Base-by-base conservation (phyloP, 495 filamentous ascomycete genomes). In the Polyplosphaeria fusca region DNA sequence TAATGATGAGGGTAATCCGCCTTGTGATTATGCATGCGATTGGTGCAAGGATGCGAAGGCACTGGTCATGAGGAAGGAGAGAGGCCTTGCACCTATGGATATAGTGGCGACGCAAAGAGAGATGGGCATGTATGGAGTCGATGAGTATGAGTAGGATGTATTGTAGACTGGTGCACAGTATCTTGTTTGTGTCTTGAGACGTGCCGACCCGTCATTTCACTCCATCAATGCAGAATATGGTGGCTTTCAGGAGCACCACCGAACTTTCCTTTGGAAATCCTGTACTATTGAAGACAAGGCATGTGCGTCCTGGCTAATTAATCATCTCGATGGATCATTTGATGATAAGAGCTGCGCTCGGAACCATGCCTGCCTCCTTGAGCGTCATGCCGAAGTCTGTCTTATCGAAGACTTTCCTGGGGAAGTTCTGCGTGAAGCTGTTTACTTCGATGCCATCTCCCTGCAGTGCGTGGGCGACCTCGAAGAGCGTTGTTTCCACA, bases 331-430 rank as follows among this genome's bases (percentile, higher is more conserved):
- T n/a, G n/a, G n/a, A n/a, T n/a, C n/a, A 86, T 67, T 85, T 80
- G 35, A 93, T 81, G 58, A 96, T 82, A 52, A 99, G 75, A 51
- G 85, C 90, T 49, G 91, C 91, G 61, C 88, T 95, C 9, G 93
- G 93, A 12, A 89, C 84, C 55, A 96, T 73, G 12, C 89, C 90
- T 22, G 94, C 86, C 69, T 99, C 94, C 73, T 93, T 93, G 56
- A 99, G 70, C 14, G 91, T 90, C 76, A 89, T 84, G 7, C 88
- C 87, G 67, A 96, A 95, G 69, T 93, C 95, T 4, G 88, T 75
- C 22, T 76, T 71, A 35, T 87, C 80, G 58, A 85, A 99, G 0
- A 84, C 78, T 74, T 97, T 97, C 67, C 78, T 83, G 4, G 93
- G 93, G 67, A 91, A 97, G 23, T 82, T 96, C 68, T 85, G 86